These are phyloP conservation scores for Venturia oleaginea DNA, from an alignment of 2,329 filamentous ascomycete genomes.

Conservation along the genomic window DNA sequence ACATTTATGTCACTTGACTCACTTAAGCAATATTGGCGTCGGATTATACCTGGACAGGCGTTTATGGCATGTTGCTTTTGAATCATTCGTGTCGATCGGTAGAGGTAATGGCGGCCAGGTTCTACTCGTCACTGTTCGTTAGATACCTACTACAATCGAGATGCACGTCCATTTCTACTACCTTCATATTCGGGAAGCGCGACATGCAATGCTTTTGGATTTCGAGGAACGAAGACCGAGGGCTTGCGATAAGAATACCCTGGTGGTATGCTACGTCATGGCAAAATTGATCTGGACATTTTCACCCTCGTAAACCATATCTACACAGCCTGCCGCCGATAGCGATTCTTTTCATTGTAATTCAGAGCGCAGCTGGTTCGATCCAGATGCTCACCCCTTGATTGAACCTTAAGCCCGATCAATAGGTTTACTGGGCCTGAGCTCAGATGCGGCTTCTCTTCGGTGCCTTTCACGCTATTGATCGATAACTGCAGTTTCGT, in stretches of 20 bases:
- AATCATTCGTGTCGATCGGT: background rate
- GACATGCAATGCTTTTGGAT: background rate
- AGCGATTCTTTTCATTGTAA: too few species aligned
- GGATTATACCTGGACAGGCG: background rate
- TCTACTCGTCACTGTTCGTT: background rate
- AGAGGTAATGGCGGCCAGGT: background rate
- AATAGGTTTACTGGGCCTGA: too few species aligned
- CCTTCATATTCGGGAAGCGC: background rate
- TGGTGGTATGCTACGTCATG: background rate
- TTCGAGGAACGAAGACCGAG: background rate
- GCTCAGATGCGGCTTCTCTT: too few species aligned
- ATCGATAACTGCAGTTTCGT: too few species aligned
- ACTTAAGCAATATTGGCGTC: background rate
- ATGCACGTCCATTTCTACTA: background rate
- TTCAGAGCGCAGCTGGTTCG: too few species aligned
- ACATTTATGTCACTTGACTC: background rate
- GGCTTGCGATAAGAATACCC: background rate
- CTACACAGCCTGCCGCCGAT: too few species aligned
- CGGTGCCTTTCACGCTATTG: too few species aligned
- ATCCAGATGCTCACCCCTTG: too few species aligned
- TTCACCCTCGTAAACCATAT: background rate
- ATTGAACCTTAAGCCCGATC: too few species aligned
- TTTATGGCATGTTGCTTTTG: background rate
- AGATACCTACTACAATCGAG: background rate
- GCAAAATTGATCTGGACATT: background rate